Conservation (phyloP, 169 alveolate genomes). For the Plasmodium ovale region DNA sequence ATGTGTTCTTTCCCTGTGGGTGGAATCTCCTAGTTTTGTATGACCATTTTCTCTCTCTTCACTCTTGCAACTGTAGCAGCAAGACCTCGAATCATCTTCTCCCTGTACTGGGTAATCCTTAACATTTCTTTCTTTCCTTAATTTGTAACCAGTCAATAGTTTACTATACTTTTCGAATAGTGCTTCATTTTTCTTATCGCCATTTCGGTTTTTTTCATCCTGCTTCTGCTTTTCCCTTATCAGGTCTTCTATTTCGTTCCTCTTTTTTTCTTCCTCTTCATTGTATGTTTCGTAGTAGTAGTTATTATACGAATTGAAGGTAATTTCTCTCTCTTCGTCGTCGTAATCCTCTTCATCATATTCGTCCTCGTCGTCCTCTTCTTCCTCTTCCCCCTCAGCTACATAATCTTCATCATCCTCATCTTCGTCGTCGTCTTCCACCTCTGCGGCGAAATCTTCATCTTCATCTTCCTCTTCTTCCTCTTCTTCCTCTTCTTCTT, state of each 20-base stretch:
- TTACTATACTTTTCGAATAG: constrained; percentile 55
- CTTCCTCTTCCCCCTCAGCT: constrained; percentile 4
- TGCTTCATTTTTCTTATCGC: constrained; percentile 10
- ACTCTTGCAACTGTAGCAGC: constrained; percentile 25
- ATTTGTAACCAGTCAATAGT: constrained; percentile 10
- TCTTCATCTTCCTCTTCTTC: constrained; percentile 22
- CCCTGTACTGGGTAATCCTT: background rate
- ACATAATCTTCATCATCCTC: constrained; percentile 16
- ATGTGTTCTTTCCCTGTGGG: too few species aligned
- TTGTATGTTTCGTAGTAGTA: constrained; percentile 23
- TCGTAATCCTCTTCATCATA: constrained; percentile 42
- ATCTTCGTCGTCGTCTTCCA: constrained; percentile 22
- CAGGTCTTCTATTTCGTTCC: background rate
- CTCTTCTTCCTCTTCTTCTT: constrained; percentile 15
- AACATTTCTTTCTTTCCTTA: background rate
- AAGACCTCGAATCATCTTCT: background rate
- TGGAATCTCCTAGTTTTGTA: background rate
- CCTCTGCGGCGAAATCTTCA: constrained; percentile 11
- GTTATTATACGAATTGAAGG: constrained; percentile 58
- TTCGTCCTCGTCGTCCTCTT: constrained; percentile 16
- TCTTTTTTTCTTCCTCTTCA: constrained; percentile 5
- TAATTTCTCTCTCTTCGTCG: constrained; percentile 21
- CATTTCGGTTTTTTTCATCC: background rate
- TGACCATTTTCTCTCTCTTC: background rate
- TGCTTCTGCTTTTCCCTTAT: background rate